phyloP scores from a whole-genome alignment of 192 early-diverging fungal genomes.

The Coemansia sp. region DNA sequence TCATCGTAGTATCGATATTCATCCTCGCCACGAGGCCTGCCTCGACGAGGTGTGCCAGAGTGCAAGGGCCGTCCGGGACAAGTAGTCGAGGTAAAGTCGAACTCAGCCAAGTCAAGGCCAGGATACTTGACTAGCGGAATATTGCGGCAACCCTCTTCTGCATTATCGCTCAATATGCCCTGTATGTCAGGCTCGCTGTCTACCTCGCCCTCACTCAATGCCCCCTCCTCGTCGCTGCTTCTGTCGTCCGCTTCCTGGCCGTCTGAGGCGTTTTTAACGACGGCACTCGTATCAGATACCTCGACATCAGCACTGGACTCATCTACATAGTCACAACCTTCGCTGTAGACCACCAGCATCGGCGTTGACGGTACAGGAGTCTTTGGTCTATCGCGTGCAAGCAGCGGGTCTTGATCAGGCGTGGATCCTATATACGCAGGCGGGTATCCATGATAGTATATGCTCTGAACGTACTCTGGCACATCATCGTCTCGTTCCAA shows the following conservation, averaged over 20 bases:
- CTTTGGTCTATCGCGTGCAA: background rate
- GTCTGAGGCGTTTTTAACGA: too few species aligned
- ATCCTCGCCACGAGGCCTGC: background rate
- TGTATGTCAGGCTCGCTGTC: background rate
- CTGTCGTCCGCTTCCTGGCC: background rate
- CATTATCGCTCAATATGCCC: background rate
- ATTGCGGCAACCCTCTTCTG: constrained; percentile 11
- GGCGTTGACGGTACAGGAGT: constrained; percentile 21
- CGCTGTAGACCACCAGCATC: constrained; percentile 31
- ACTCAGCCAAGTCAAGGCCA: constrained; percentile 37
- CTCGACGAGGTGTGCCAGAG: constrained; percentile 4
- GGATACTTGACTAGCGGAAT: constrained; percentile 45
- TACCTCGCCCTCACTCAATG: constrained; percentile 5
- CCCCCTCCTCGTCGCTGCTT: constrained; percentile 20
- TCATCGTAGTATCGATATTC: constrained; percentile 14
- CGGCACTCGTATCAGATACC: background rate
- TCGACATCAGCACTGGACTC: constrained; percentile 2
- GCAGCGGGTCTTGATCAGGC: constrained; percentile 37
- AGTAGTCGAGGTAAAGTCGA: constrained; percentile 33
- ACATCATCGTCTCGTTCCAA: constrained; percentile 25
- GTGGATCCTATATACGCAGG: constrained; percentile 43
- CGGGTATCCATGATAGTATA: constrained; percentile 46
- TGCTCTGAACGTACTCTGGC: constrained; percentile 43
- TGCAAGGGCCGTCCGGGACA: constrained; percentile 31
- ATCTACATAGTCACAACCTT: constrained; percentile 25